Evolutionary conservation across 2,329 filamentous ascomycete genomes (phyloP).

Genomic region (Chalaropsis ovoidea): DNA sequence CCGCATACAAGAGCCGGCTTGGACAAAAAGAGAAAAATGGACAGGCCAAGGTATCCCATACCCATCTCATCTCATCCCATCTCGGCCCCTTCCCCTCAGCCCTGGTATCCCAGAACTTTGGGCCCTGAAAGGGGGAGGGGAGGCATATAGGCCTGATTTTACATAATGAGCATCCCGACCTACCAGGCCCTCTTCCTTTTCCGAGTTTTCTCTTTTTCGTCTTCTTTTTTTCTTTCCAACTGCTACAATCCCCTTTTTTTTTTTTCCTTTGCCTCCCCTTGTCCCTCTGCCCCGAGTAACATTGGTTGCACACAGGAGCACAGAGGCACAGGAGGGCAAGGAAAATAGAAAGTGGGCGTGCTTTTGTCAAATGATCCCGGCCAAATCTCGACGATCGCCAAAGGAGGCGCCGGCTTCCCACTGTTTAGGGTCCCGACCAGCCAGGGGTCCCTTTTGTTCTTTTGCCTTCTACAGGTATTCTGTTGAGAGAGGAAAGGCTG

Average conservation of each 20-base stretch:
- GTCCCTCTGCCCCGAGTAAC: background rate
- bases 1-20: background rate
- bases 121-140: constrained; percentile 9
- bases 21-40: constrained; percentile 3
- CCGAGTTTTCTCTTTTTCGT: constrained; percentile 1
- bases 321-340: background rate
- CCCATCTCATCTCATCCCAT: background rate
- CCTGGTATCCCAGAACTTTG: constrained; percentile 11
- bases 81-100: background rate
- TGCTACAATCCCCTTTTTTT: constrained; percentile 5
- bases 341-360: background rate
- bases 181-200: background rate
- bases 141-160: constrained; percentile 6
- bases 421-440: background rate
- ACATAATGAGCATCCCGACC: constrained; percentile 1
- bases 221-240: background rate
- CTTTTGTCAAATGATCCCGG: background rate
- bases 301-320: background rate
- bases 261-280: background rate
- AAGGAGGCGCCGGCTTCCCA: constrained; percentile 4
- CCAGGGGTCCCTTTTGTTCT: background rate
- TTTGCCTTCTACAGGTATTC: background rate
- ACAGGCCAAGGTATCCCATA: background rate
- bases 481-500: background rate
- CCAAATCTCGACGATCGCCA: constrained; percentile 6